Percentiles rank a stretch among this genome's conserved stretches.
Conservation (phyloP, 306 rosid species). For the Trifolium subterraneum region DNA sequence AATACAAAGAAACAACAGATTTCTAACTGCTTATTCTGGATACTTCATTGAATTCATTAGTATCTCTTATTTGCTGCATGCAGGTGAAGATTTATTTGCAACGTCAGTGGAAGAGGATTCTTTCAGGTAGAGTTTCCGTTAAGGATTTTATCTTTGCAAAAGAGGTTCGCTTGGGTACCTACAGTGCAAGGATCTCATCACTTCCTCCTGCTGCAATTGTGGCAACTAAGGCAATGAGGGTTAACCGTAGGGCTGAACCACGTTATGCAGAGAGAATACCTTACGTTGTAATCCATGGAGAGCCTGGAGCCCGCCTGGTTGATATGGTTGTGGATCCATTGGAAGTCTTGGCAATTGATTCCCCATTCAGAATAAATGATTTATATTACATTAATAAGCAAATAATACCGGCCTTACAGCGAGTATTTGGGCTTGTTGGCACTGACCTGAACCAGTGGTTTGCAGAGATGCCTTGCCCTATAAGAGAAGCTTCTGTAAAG, state of each 20-base stretch:
- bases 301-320: constrained; percentile 88
- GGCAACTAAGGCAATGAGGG: constrained; percentile 86
- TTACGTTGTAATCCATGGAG: constrained; percentile 87
- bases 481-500: constrained; percentile 69
- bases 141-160: constrained; percentile 94
- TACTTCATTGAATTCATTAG: constrained; percentile 33
- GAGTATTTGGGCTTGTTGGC: constrained; percentile 84
- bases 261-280: constrained; percentile 89
- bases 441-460: constrained; percentile 87
- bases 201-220: constrained; percentile 99
- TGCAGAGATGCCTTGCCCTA: constrained; percentile 82
- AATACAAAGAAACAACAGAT: constrained; percentile 10
- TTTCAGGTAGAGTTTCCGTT: constrained; percentile 76
- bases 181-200: constrained; percentile 72
- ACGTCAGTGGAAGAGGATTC: constrained; percentile 90
- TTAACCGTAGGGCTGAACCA: constrained; percentile 93
- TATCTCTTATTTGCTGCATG: constrained; percentile 39
- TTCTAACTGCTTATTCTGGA: constrained; percentile 27
- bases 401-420: constrained; percentile 90
- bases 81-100: constrained; percentile 80
- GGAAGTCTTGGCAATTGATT: constrained; percentile 76
- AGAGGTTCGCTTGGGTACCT: constrained; percentile 92
- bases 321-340: constrained; percentile 95
- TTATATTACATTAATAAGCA: constrained; percentile 90
- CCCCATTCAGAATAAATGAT: constrained; percentile 82